phyloP scores from a whole-genome alignment of 2,329 filamentous ascomycete genomes.

The Exophiala xenobiotica region DNA sequence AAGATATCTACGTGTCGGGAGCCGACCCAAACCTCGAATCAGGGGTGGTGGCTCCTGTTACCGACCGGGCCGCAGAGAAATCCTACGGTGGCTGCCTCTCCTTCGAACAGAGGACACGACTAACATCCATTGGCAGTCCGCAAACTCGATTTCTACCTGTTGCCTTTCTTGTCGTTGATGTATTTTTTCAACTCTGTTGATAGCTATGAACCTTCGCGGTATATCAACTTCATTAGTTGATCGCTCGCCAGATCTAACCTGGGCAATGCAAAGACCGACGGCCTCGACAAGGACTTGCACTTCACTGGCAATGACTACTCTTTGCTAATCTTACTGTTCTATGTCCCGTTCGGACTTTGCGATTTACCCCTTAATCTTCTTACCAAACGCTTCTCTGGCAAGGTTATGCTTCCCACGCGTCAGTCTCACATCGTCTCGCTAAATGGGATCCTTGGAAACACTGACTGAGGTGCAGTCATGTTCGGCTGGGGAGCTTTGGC shows the following conservation, averaged over 20 bases:
- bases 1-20: constrained; percentile 36
- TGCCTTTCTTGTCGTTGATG: constrained; percentile 44
- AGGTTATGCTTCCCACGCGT: constrained; percentile 40
- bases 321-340: constrained; percentile 51
- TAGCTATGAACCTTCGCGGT: background rate
- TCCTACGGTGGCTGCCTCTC: constrained; percentile 33
- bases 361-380: constrained; percentile 52
- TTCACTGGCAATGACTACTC: constrained; percentile 47
- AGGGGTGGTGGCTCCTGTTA: constrained; percentile 19
- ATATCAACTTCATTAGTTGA: background rate
- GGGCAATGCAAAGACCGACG: constrained; percentile 53
- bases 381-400: constrained; percentile 50
- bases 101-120: background rate
- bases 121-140: constrained; percentile 18
- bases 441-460: too few species aligned
- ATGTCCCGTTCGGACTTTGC: constrained; percentile 51
- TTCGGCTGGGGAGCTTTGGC: constrained; percentile 51
- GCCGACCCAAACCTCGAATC: constrained; percentile 20
- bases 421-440: too few species aligned
- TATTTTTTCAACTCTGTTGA: constrained; percentile 42
- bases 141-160: constrained; percentile 45
- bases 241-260: constrained; percentile 43
- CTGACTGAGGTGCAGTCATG: constrained; percentile 36
- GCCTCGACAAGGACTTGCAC: constrained; percentile 44
- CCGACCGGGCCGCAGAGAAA: constrained; percentile 37